Conservation (phyloP, 2,329 filamentous ascomycete genomes). For the Bipolaris gigantea region DNA sequence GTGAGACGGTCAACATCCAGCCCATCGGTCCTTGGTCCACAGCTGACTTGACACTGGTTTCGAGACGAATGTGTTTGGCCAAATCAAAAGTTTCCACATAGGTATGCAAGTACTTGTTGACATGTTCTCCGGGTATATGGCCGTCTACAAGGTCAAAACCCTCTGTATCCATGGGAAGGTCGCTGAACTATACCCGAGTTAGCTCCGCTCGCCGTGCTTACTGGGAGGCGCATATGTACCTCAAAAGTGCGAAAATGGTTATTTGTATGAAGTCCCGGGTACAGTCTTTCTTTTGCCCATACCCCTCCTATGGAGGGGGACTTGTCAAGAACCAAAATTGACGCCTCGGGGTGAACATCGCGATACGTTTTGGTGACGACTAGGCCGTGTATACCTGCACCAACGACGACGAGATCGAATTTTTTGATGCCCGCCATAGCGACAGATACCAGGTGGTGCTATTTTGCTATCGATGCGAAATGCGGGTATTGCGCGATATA, state of each 20-base stretch:
- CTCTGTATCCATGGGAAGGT: constrained; percentile 37
- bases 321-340: constrained; percentile 50
- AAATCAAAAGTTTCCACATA: constrained; percentile 51
- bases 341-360: constrained; percentile 47
- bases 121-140: constrained; percentile 62
- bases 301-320: constrained; percentile 47
- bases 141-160: constrained; percentile 46
- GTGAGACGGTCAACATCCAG: constrained; percentile 25
- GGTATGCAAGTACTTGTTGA: constrained; percentile 60
- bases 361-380: constrained; percentile 54
- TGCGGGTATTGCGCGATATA: neutral
- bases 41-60: constrained; percentile 55
- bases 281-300: constrained; percentile 49
- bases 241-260: constrained; percentile 45
- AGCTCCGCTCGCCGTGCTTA: neutral
- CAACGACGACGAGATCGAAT: constrained; percentile 34
- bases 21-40: constrained; percentile 41
- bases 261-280: constrained; percentile 50
- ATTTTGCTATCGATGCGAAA: neutral
- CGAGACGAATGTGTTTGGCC: constrained; percentile 52
- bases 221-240: neutral
- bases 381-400: constrained; percentile 48
- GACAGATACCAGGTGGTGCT: neutral
- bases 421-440: constrained; percentile 1
- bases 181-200: constrained; percentile 38